Conservation (phyloP, 805 yeast species). For the Jamesozyma piceae region DNA sequence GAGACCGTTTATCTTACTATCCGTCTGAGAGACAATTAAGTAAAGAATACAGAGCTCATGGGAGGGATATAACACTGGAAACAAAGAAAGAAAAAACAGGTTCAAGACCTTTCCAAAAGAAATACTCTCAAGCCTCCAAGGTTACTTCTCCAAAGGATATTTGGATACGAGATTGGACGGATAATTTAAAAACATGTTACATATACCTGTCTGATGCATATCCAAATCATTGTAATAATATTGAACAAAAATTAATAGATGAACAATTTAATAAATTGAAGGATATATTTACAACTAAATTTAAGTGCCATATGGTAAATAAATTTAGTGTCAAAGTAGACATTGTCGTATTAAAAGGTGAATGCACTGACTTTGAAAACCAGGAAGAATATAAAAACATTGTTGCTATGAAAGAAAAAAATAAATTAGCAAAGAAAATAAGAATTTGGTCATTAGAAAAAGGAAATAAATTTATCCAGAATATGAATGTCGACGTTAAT, state of each 20-base stretch:
- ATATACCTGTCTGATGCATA: not conserved
- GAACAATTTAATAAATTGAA: constrained; percentile 3
- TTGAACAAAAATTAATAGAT: not conserved
- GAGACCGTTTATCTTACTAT: constrained; percentile 12
- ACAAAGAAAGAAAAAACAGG: not conserved
- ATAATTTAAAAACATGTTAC: not conserved
- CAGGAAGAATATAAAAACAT: not conserved
- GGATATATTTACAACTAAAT: constrained; percentile 5
- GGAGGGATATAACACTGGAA: not conserved
- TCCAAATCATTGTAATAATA: not conserved
- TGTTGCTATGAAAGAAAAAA: not conserved
- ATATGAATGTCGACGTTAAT: constrained; percentile 9
- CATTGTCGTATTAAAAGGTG: constrained; percentile 7
- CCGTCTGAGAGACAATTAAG: constrained; percentile 5
- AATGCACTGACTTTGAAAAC: constrained; percentile 1
- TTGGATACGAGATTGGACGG: constrained; percentile 5
- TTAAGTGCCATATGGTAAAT: constrained; percentile 6
- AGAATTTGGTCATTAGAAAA: constrained; percentile 17
- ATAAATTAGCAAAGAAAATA: constrained; percentile 3
- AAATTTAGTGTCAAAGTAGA: constrained; percentile 1
- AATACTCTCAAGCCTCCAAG: not conserved
- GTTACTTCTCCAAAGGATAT: not conserved
- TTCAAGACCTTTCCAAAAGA: not conserved
- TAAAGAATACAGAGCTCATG: not conserved
- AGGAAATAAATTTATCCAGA: constrained; percentile 10